Percentiles rank a stretch among this genome's conserved stretches.
Evolutionary conservation across 371 early-diverging fungal species (phyloP).

Genomic region (Chytridiales sp.): DNA sequence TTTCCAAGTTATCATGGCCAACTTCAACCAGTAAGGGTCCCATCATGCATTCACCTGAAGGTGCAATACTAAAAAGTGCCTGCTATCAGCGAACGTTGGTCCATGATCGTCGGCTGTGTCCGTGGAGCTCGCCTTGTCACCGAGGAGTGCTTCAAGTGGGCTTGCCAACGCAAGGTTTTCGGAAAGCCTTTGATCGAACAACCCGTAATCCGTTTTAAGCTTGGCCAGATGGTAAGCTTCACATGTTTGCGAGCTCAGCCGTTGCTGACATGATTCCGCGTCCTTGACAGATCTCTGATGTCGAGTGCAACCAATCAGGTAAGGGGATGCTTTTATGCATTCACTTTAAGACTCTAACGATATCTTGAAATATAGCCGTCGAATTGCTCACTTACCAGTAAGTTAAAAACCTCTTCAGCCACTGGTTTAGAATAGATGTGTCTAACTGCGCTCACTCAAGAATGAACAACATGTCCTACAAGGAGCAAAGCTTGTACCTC

Average conservation of each 20-base stretch:
- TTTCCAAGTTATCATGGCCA: conserved; percentile 41
- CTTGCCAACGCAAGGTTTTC: conserved; percentile 45
- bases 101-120: conserved; percentile 36
- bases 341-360: too few species aligned
- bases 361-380: too few species aligned
- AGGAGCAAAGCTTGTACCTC: conserved; percentile 51
- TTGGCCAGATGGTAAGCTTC: conserved; percentile 44
- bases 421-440: not conserved
- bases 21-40: conserved; percentile 48
- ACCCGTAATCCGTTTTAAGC: conserved; percentile 49
- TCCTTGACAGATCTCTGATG: not conserved
- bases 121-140: conserved; percentile 31
- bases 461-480: conserved; percentile 63
- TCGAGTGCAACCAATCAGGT: too few species aligned
- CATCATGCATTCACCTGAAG: not conserved
- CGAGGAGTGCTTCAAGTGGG: conserved; percentile 40
- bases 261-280: not conserved
- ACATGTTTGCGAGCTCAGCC: not conserved
- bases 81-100: conserved; percentile 26
- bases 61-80: not conserved
- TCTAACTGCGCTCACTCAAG: too few species aligned
- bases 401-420: too few species aligned
- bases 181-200: conserved; percentile 47
- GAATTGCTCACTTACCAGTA: conserved; percentile 62
- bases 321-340: too few species aligned